Base-by-base conservation (phyloP, 1,284 basidiomycete genomes). In the Takashimella koratensis region DNA sequence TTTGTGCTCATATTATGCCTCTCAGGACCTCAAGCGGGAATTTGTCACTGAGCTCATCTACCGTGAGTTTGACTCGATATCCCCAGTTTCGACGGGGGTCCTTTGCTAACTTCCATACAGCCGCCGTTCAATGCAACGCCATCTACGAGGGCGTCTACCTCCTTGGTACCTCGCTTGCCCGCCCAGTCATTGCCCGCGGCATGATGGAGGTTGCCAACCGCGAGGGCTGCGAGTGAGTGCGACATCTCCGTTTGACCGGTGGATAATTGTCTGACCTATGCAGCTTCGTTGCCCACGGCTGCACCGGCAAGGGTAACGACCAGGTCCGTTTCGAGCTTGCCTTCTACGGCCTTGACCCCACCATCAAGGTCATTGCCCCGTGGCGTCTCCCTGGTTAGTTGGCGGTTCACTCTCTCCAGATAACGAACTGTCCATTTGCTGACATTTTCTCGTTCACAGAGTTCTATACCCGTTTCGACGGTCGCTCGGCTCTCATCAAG, bases 141-240 rank as follows among this genome's bases (percentile, higher is more conserved):
- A 98, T 98, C 79, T 99, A 99, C 79, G 96, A 99, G 82, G 92
- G 91, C 68, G 90, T 98, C 53, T 99, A 98, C 80, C 88, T 98
- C 43, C 86, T 98, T 56, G 96, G 95, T 45, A 98, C 96, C 39
- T 98, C 95, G 25, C 86, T 98, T 52, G 95, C 95, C 53, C 90
- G 95, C 49, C 95, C 95, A 36, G 95, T 99, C 69, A 99, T 98
- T 72, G 94, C 96, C 54, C 93, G 95, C 59, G 95, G 93, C 49
- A 98, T 99, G 96, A 98, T 99, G 65, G 86, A 87, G 53, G 82
- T 90, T 52, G 96, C 96, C 43, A 90, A 88, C 47, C 82, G 80
- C 67, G 91, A 96, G 77, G 86, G 87, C 52, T 97, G 93, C 88
- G 88, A 95, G 88, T 91, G 59, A 72, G 77, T 76, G 23, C n/a